Conservation (phyloP, 495 filamentous ascomycete species). For the Xylaria bambusicola region DNA sequence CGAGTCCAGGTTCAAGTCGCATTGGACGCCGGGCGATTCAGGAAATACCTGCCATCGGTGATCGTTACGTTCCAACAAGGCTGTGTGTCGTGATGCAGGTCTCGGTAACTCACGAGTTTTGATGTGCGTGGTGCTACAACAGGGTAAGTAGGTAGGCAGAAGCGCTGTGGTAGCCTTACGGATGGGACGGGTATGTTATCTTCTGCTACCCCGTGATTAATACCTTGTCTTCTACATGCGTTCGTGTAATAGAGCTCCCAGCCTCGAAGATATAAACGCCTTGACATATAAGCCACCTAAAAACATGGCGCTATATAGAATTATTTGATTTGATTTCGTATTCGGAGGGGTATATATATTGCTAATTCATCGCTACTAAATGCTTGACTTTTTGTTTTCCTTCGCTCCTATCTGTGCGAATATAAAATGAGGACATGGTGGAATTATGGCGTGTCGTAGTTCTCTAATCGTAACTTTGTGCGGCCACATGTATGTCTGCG, state of each 20-base stretch:
- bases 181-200: no score
- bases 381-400: not conserved
- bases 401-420: not conserved
- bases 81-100: not conserved
- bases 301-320: not conserved
- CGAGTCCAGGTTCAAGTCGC: not conserved
- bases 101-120: not conserved
- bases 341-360: constrained; percentile 17
- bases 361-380: constrained; percentile 14
- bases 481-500: not conserved
- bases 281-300: not conserved
- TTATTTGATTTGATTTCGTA: constrained; percentile 11
- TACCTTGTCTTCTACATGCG: no score
- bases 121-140: not conserved
- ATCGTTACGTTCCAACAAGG: not conserved
- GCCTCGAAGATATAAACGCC: not conserved
- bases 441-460: not conserved
- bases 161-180: no score
- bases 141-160: no score
- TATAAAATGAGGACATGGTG: not conserved
- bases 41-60: not conserved
- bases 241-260: no score
- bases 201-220: no score
- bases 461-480: constrained; percentile 1
- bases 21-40: constrained; percentile 20